Evolutionary conservation across 2,329 filamentous ascomycete species (phyloP).

Genomic region (Epichloe bromicola): DNA sequence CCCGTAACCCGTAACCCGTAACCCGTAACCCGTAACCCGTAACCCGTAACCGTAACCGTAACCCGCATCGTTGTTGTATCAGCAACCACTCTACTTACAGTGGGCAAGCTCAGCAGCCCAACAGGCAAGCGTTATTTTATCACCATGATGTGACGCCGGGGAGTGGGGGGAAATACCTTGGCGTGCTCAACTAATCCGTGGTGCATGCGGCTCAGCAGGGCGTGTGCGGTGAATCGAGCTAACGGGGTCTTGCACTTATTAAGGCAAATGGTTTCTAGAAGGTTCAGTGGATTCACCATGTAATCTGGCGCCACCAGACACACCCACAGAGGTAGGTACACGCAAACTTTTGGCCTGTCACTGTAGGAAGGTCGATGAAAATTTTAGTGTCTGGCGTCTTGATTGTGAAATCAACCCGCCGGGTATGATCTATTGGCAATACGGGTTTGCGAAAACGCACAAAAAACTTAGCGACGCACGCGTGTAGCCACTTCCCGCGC

Average conservation of each 20-base stretch:
- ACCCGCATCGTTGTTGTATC: conserved; percentile 5
- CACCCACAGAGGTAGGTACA: no score
- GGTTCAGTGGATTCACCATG: conserved; percentile 27
- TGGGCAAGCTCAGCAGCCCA: neutral
- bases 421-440: no score
- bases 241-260: conserved; percentile 24
- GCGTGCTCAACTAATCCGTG: conserved; percentile 1
- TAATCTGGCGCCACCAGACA: no score
- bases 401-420: no score
- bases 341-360: no score
- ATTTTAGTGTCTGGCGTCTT: no score
- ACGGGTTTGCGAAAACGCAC: no score
- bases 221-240: neutral
- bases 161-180: neutral
- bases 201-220: neutral
- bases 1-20: neutral
- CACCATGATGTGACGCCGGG: conserved; percentile 1
- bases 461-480: no score
- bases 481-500: no score
- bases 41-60: neutral
- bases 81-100: conserved; percentile 4
- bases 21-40: neutral
- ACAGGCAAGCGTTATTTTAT: neutral
- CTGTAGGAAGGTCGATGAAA: no score
- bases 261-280: conserved; percentile 28